Percentiles rank a stretch among this genome's conserved stretches.
phyloP scores from a whole-genome alignment of 495 filamentous ascomycete genomes.

The Aspergillus bridgeri region DNA sequence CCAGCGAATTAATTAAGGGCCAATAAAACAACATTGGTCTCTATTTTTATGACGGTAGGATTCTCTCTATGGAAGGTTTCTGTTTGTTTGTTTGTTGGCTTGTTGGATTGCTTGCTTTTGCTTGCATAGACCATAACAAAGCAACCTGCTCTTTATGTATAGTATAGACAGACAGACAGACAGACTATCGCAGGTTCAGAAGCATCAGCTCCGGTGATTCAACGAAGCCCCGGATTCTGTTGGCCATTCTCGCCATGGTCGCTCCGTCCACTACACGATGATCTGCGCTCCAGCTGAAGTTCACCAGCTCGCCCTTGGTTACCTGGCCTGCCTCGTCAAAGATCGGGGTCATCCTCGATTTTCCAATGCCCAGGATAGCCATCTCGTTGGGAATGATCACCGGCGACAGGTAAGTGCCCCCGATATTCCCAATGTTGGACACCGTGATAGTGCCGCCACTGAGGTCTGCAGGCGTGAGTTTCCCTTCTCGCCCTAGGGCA shows the following conservation, averaged over 20 bases:
- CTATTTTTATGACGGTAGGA: too few species aligned
- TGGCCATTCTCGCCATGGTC: slow-evolving; percentile 85
- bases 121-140: too few species aligned
- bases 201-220: slow-evolving; percentile 87
- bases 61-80: neutral
- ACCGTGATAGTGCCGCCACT: slow-evolving; percentile 89
- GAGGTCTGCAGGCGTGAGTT: slow-evolving; percentile 72
- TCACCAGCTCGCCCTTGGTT: slow-evolving; percentile 79
- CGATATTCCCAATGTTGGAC: slow-evolving; percentile 96
- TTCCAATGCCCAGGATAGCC: slow-evolving; percentile 86
- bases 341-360: slow-evolving; percentile 65
- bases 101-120: too few species aligned
- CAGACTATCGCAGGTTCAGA: slow-evolving; percentile 40
- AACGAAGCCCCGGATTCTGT: slow-evolving; percentile 67
- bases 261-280: slow-evolving; percentile 94
- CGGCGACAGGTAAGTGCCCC: slow-evolving; percentile 85
- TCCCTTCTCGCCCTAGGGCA: slow-evolving; percentile 64
- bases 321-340: slow-evolving; percentile 82
- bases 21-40: too few species aligned
- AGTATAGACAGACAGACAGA: too few species aligned
- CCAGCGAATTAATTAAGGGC: too few species aligned
- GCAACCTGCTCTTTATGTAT: neutral
- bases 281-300: slow-evolving; percentile 97
- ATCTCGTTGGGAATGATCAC: slow-evolving; percentile 88
- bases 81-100: too few species aligned